Evolutionary conservation across 2,329 filamentous ascomycete genomes (phyloP).

Genomic region (Penicillium sp.): DNA sequence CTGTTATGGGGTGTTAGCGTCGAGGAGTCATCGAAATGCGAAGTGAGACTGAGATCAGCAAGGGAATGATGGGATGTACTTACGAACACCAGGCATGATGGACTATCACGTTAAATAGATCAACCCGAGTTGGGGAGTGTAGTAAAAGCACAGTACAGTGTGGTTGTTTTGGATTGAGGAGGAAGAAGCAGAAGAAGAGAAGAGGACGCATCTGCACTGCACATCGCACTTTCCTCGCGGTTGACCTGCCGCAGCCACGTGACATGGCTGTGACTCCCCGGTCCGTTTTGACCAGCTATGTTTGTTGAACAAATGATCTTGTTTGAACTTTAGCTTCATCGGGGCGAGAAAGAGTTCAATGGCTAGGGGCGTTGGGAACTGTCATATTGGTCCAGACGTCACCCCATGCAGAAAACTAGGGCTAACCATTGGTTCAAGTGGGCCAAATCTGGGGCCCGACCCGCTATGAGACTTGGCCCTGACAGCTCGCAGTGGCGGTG

Average conservation of each 20-base stretch:
- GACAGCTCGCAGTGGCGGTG: conserved; percentile 15
- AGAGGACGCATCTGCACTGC: too few species aligned
- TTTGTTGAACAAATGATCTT: background rate
- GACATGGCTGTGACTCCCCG: background rate
- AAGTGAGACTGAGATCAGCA: background rate
- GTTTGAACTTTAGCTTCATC: background rate
- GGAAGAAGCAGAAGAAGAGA: background rate
- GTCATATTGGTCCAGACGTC: background rate
- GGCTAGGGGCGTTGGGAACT: conserved; percentile 2
- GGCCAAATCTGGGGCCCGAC: conserved; percentile 7
- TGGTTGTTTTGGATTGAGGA: background rate
- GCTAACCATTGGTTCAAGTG: background rate
- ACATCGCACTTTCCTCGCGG: background rate
- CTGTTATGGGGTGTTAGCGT: conserved; percentile 18
- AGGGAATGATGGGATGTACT: conserved; percentile 18
- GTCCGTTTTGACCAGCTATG: background rate
- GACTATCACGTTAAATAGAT: background rate
- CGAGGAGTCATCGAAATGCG: background rate
- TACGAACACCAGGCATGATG: conserved; percentile 42
- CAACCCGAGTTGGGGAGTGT: background rate
- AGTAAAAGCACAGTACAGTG: background rate
- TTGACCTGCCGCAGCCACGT: background rate
- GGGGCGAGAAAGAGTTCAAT: background rate
- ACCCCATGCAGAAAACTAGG: background rate
- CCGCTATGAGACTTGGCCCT: conserved; percentile 11